These are phyloP conservation scores for Lagenidium giganteum DNA, from an alignment of 352 stramenopile genomes.

Conservation along the genomic window DNA sequence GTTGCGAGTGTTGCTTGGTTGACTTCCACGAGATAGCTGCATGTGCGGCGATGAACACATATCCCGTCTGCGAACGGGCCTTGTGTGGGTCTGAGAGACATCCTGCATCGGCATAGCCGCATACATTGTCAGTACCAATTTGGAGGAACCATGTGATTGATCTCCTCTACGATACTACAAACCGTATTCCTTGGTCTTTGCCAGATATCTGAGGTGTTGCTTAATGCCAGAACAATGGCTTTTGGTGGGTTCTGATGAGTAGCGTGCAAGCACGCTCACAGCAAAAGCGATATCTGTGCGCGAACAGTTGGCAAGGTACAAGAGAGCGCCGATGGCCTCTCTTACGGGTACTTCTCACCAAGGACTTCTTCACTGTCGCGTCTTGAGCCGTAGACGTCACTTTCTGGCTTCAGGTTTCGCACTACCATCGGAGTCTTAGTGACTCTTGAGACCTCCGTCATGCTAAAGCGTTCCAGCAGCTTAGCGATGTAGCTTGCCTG, in stretches of 20 bases:
- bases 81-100: slow-evolving; percentile 15
- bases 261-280: slow-evolving; percentile 13
- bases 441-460: slow-evolving; percentile 6
- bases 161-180: slow-evolving; percentile 6
- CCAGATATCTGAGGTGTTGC: slow-evolving; percentile 13
- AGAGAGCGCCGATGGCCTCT: slow-evolving; percentile 10
- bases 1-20: slow-evolving; percentile 9
- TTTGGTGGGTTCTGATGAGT: slow-evolving; percentile 14
- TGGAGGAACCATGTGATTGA: background rate
- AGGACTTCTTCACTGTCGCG: slow-evolving; percentile 11
- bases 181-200: slow-evolving; percentile 7
- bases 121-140: slow-evolving; percentile 12
- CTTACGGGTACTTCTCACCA: slow-evolving; percentile 12
- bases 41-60: slow-evolving; percentile 13
- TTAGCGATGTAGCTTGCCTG: slow-evolving; percentile 12
- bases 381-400: slow-evolving; percentile 11
- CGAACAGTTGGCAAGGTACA: slow-evolving; percentile 13
- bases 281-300: slow-evolving; percentile 15
- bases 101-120: slow-evolving; percentile 10
- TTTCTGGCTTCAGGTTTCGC: slow-evolving; percentile 12
- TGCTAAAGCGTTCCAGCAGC: slow-evolving; percentile 12
- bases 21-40: slow-evolving; percentile 14
- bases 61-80: slow-evolving; percentile 13
- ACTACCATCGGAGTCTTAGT: slow-evolving; percentile 16
- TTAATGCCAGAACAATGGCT: slow-evolving; percentile 12